A percentile compares a stretch with the other conserved stretches of the same genome.
These are phyloP conservation scores for Mycena latifolia DNA, from an alignment of 768 basidiomycete species.

Conservation along the genomic window DNA sequence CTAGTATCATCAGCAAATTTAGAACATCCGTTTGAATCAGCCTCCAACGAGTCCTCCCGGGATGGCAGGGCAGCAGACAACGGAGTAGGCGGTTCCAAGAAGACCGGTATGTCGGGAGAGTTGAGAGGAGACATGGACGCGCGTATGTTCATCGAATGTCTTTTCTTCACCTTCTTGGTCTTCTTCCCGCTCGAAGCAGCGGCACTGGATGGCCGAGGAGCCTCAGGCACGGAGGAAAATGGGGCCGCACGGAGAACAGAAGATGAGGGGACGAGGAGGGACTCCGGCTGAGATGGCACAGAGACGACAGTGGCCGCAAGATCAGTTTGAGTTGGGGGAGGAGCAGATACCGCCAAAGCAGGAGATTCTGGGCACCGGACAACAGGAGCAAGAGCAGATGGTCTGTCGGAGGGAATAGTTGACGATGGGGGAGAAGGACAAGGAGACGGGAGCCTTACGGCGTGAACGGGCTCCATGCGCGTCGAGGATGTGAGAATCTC, in stretches of 20 bases:
- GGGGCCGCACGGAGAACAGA: not conserved
- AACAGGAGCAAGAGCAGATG: not conserved
- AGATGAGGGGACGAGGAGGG: conserved; percentile 3
- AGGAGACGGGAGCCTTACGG: not conserved
- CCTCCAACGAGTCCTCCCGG: not conserved
- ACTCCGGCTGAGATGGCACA: not conserved
- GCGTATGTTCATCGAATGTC: conserved; percentile 8
- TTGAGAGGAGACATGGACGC: not conserved
- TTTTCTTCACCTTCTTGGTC: conserved; percentile 3
- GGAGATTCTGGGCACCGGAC: not conserved
- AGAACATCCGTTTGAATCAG: not conserved
- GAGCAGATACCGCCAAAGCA: not conserved
- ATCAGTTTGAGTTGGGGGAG: conserved; percentile 3
- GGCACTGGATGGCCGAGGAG: not conserved
- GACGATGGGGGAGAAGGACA: conserved; percentile 1
- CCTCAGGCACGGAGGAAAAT: not conserved
- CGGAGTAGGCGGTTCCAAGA: not conserved
- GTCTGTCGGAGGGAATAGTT: too few relatives aligned
- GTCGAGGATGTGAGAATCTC: not conserved
- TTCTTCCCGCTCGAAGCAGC: not conserved
- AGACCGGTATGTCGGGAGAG: too few relatives aligned
- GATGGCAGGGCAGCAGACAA: not conserved
- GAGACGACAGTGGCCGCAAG: not conserved
- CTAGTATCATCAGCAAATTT: not conserved
- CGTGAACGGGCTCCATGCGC: conserved; percentile 2